Percentiles rank a stretch among this genome's conserved stretches.
These are phyloP conservation scores for Verbena officinalis DNA, from an alignment of 257 asterid species.

Conservation along the genomic window DNA sequence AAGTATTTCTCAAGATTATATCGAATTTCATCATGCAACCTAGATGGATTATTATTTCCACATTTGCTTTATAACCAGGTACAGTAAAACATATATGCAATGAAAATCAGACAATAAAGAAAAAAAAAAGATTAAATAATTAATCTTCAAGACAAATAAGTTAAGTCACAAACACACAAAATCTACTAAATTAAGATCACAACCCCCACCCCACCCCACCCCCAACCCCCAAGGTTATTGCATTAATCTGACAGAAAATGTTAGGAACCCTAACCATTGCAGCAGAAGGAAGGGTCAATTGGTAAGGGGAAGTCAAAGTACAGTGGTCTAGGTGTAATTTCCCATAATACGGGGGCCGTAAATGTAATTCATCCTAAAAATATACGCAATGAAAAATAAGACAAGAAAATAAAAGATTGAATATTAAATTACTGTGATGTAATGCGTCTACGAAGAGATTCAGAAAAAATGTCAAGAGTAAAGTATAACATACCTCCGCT, in stretches of 20 bases:
- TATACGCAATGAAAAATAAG: background rate
- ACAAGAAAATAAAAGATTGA: no score
- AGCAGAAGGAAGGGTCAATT: no score
- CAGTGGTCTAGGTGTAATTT: no score
- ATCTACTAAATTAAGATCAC: no score
- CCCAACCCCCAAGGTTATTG: no score
- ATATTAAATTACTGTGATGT: background rate
- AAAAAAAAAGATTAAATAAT: background rate
- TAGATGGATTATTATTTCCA: background rate
- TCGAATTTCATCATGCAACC: slow-evolving; percentile 2
- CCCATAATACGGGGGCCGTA: no score
- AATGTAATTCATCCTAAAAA: no score
- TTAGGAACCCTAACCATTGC: no score
- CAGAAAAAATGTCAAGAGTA: background rate
- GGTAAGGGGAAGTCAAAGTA: no score
- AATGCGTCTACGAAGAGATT: background rate
- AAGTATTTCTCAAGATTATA: background rate
- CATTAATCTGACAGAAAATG: no score
- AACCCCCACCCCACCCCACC: no score
- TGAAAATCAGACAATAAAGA: background rate
- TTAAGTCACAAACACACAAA: no score
- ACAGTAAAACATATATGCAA: background rate
- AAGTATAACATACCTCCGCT: slow-evolving; percentile 46
- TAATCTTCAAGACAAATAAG: background rate
- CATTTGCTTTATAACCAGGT: background rate